Evolutionary conservation across 352 stramenopile genomes (phyloP).

Genomic region (Globisporangium paroecandrum): DNA sequence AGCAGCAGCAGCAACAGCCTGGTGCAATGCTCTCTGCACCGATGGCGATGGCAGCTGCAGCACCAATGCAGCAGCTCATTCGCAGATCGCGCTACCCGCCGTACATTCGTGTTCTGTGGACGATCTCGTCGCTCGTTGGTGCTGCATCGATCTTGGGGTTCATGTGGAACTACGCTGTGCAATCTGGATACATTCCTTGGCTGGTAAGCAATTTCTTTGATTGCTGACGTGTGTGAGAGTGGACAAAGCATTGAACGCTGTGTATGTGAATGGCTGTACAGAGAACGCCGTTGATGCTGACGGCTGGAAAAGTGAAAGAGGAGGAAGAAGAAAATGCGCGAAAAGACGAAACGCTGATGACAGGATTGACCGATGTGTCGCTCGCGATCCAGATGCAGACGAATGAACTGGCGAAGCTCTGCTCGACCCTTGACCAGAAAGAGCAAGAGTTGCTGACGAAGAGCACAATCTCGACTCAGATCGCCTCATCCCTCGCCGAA

Average conservation of each 20-base stretch:
- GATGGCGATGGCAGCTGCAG: conserved; percentile 45
- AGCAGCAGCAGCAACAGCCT: conserved; percentile 14
- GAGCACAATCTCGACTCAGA: conserved; percentile 35
- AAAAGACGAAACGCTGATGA: conserved; percentile 50
- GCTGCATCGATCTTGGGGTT: conserved; percentile 67
- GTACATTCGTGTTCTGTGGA: conserved; percentile 65
- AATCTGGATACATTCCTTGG: conserved; percentile 67
- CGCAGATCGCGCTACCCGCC: conserved; percentile 37
- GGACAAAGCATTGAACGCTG: neutral
- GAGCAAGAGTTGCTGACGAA: conserved; percentile 52
- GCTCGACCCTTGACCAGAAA: conserved; percentile 48
- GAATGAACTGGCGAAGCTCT: conserved; percentile 51
- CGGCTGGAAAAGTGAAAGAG: conserved; percentile 41
- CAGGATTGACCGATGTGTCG: conserved; percentile 44
- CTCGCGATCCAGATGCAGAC: conserved; percentile 65
- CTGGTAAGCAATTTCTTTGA: conserved; percentile 32
- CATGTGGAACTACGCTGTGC: conserved; percentile 72
- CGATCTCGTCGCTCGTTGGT: conserved; percentile 66
- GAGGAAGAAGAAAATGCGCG: conserved; percentile 49
- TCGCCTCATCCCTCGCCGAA: conserved; percentile 44
- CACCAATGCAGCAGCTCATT: conserved; percentile 46
- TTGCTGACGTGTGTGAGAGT: neutral
- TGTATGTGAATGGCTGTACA: conserved; percentile 12
- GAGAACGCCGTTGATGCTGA: conserved; percentile 39
- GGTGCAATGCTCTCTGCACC: conserved; percentile 26